A percentile compares a stretch with the other conserved stretches of the same genome.
Conservation (phyloP, 2,329 filamentous ascomycete species). For the Hymenoscyphus infarciens region DNA sequence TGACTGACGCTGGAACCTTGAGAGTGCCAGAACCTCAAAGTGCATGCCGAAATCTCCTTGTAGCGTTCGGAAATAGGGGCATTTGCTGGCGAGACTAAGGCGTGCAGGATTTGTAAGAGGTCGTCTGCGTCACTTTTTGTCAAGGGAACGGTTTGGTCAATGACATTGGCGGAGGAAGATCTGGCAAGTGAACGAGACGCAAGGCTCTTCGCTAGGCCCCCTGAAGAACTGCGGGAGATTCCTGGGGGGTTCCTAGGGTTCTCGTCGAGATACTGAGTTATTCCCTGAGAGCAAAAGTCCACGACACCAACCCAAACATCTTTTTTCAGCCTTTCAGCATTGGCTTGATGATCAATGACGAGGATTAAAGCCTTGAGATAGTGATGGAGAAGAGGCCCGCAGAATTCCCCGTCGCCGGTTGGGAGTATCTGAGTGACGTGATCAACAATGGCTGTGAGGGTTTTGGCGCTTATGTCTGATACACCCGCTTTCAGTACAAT, state of each 20-base stretch:
- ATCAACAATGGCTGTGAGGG: slow-evolving; percentile 72
- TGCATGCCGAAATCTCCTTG: slow-evolving; percentile 51
- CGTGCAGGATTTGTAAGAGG: slow-evolving; percentile 62
- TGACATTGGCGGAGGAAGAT: slow-evolving; percentile 21
- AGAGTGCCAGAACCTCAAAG: slow-evolving; percentile 59
- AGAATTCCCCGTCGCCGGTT: slow-evolving; percentile 56
- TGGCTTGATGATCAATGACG: slow-evolving; percentile 68
- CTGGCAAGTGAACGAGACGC: slow-evolving; percentile 25
- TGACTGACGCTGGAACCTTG: slow-evolving; percentile 56
- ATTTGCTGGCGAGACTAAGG: slow-evolving; percentile 62
- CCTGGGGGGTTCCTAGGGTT: slow-evolving; percentile 18
- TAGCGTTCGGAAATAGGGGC: slow-evolving; percentile 60
- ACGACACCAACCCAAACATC: slow-evolving; percentile 39
- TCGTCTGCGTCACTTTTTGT: slow-evolving; percentile 44
- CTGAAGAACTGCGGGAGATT: slow-evolving; percentile 22
- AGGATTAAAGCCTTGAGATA: slow-evolving; percentile 73
- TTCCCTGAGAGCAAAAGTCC: slow-evolving; percentile 60
- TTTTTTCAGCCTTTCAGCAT: slow-evolving; percentile 72
- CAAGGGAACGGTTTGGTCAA: slow-evolving; percentile 28
- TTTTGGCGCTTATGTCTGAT: slow-evolving; percentile 67
- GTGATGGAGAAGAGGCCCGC: slow-evolving; percentile 67
- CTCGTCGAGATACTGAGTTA: slow-evolving; percentile 47
- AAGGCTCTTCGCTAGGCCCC: slow-evolving; percentile 14
- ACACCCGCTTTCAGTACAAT: slow-evolving; percentile 67
- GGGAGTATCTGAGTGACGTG: slow-evolving; percentile 77